A percentile compares a stretch with the other conserved stretches of the same genome.
phyloP scores from a whole-genome alignment of 805 yeast genomes.

The Cyberlindnera samutprakarnensis region DNA sequence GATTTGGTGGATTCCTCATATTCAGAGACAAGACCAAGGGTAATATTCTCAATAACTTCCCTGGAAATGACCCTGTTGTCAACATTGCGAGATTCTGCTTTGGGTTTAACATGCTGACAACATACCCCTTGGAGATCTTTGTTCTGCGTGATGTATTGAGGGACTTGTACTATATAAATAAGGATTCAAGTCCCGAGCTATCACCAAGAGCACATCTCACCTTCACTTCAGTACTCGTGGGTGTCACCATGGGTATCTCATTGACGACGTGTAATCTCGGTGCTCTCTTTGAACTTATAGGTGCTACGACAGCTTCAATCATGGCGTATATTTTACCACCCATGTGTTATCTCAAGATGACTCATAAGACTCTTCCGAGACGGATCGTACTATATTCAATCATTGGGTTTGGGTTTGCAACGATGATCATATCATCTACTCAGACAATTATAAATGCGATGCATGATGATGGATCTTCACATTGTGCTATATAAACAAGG shows the following conservation, averaged over 20 bases:
- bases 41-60: slow-evolving; percentile 82
- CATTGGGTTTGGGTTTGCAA: slow-evolving; percentile 61
- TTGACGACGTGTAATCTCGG: slow-evolving; percentile 83
- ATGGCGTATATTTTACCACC: slow-evolving; percentile 94
- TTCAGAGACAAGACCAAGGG: slow-evolving; percentile 81
- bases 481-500: slow-evolving; percentile 17
- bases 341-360: slow-evolving; percentile 64
- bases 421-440: slow-evolving; percentile 74
- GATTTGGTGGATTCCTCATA: slow-evolving; percentile 65
- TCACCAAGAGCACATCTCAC: slow-evolving; percentile 45
- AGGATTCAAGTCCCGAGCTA: slow-evolving; percentile 33
- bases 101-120: slow-evolving; percentile 88
- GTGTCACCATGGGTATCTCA: slow-evolving; percentile 67
- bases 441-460: slow-evolving; percentile 50
- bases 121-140: slow-evolving; percentile 84
- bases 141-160: slow-evolving; percentile 84
- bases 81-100: slow-evolving; percentile 87
- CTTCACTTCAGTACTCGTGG: slow-evolving; percentile 58
- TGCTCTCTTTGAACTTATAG: slow-evolving; percentile 80
- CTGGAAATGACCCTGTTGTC: slow-evolving; percentile 61
- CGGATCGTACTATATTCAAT: slow-evolving; percentile 55
- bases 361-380: slow-evolving; percentile 35
- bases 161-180: slow-evolving; percentile 41
- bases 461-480: slow-evolving; percentile 10
- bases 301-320: slow-evolving; percentile 86